phyloP scores from a whole-genome alignment of 805 yeast genomes.

The Cephaloascus albidus region DNA sequence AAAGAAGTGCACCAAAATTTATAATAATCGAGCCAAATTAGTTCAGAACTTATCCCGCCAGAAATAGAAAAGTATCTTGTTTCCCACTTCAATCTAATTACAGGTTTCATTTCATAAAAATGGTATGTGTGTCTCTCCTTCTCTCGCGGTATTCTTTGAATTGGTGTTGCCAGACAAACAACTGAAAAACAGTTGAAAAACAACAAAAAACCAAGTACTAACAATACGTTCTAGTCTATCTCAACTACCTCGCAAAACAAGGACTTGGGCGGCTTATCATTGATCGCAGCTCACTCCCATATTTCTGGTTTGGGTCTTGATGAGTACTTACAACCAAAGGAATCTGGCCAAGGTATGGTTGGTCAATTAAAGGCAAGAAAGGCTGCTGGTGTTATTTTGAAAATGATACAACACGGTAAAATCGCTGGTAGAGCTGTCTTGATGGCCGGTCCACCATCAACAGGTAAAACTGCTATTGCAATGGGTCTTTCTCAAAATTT shows the following conservation, averaged over 20 bases:
- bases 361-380: slow-evolving; percentile 93
- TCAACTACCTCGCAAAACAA: slow-evolving; percentile 21
- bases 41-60: too few species aligned
- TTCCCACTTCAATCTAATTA: too few species aligned
- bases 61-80: too few species aligned
- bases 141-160: too few species aligned
- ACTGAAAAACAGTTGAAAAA: too few species aligned
- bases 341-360: slow-evolving; percentile 85
- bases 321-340: slow-evolving; percentile 78
- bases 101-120: too few species aligned
- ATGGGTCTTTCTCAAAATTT: slow-evolving; percentile 79
- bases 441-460: slow-evolving; percentile 96
- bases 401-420: slow-evolving; percentile 87
- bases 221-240: slow-evolving; percentile 11
- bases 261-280: slow-evolving; percentile 41
- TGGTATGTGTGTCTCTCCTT: too few species aligned
- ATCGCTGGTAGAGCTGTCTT: slow-evolving; percentile 96
- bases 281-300: slow-evolving; percentile 97
- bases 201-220: too few species aligned
- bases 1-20: too few species aligned
- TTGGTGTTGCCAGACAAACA: too few species aligned
- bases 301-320: slow-evolving; percentile 96
- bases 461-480: slow-evolving; percentile 98
- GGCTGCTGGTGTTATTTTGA: slow-evolving; percentile 91
- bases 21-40: too few species aligned